A percentile compares a stretch with the other conserved stretches of the same genome.
These are phyloP conservation scores for Fagopyrum tataricum DNA, from an alignment of 148 eudicot genomes.

Conservation along the genomic window DNA sequence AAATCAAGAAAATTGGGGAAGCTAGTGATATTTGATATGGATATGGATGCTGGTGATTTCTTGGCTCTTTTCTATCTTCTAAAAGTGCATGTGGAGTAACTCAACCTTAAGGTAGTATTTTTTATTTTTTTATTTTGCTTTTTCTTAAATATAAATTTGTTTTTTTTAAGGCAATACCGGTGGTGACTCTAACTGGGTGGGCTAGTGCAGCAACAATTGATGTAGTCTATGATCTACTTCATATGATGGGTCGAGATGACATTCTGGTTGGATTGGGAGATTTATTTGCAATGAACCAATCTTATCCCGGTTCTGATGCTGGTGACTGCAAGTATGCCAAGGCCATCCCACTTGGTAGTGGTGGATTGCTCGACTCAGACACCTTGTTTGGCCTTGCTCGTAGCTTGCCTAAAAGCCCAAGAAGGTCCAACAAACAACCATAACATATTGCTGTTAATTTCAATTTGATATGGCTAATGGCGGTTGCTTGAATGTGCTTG, in stretches of 20 bases:
- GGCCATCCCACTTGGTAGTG: slow-evolving; percentile 83
- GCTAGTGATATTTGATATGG: slow-evolving; percentile 76
- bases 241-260: slow-evolving; percentile 98
- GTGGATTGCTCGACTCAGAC: slow-evolving; percentile 85
- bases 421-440: slow-evolving; percentile 33
- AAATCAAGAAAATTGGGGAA: slow-evolving; percentile 39
- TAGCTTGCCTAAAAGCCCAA: slow-evolving; percentile 65
- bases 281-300: slow-evolving; percentile 56
- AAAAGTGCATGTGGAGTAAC: slow-evolving; percentile 53
- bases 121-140: neutral
- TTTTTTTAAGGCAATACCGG: slow-evolving; percentile 54
- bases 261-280: slow-evolving; percentile 77
- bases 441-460: too few relatives aligned
- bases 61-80: slow-evolving; percentile 78
- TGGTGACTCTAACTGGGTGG: slow-evolving; percentile 88
- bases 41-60: slow-evolving; percentile 92
- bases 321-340: slow-evolving; percentile 73
- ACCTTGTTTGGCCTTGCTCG: slow-evolving; percentile 81
- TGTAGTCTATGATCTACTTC: slow-evolving; percentile 68
- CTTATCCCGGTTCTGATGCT: slow-evolving; percentile 43
- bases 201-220: slow-evolving; percentile 90
- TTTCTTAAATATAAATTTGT: too few relatives aligned
- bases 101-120: slow-evolving; percentile 72
- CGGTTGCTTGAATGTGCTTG: too few relatives aligned
- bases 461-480: too few relatives aligned